Base-by-base conservation (phyloP, 2,329 filamentous ascomycete genomes). In the Cercospora sp. region DNA sequence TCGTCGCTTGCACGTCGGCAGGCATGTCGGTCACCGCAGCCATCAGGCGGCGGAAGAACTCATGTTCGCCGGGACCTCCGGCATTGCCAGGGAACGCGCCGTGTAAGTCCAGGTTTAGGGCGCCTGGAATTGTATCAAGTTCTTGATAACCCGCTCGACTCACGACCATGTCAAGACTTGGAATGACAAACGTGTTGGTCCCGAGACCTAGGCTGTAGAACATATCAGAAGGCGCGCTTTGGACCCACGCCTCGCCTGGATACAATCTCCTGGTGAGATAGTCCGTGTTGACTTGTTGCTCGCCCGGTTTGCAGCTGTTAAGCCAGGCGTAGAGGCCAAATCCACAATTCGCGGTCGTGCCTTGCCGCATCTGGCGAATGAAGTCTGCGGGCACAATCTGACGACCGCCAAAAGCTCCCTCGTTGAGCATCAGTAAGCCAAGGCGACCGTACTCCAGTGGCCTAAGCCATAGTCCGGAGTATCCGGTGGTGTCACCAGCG, bases 171-270 rank as follows among this genome's bases (percentile, higher is more conserved):
- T 55, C 49, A 24, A 55, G 49, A 28, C 24, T 55, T n/a, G 49
- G 49, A 55, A 55, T 55, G 49, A 55, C 49, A 55, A 55, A 55
- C 24, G 49, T 55, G 49, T 55, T 55, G 24, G 49, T 55, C 13
- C 49, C 49, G 13, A 55, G 49, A 28, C 49, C 49, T 5, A 55
- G 7, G 2, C 13, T n/a, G 13, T 55, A 55, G 6, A n/a, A 55
- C 49, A 55, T 55, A 5, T 55, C 49, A 2, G 49, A 55, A 55
- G 49, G 49, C 24, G 49, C 49, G 28, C 49, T 55, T 55, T 55
- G 49, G 7, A 55, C 13, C 49, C 49, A 55, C 3, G 49, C 49
- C 16, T 55, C 21, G 6, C 49, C 49, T 2, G 49, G 24, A n/a
- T 55, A 55, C 16, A 28, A 12, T 8, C 49, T 55, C 7, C 49